Conservation (phyloP, 805 yeast genomes). For the Myxozyma udenii region DNA sequence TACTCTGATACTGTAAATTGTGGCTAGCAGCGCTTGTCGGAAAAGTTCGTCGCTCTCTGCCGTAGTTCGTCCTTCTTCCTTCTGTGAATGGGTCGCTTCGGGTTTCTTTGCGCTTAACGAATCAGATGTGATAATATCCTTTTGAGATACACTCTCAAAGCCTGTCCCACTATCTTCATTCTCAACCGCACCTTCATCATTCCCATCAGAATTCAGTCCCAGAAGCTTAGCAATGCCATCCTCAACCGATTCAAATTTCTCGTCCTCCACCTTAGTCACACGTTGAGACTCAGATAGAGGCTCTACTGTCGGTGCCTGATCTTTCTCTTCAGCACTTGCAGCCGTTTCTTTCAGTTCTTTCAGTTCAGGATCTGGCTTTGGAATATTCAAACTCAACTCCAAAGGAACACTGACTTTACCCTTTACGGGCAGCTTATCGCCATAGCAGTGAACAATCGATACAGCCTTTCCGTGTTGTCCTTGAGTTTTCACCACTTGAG, state of each 20-base stretch:
- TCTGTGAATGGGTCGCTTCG: neutral
- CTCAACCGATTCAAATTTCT: slow-evolving; percentile 7
- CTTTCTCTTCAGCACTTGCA: no score
- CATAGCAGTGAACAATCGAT: slow-evolving; percentile 59
- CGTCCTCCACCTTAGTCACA: slow-evolving; percentile 1
- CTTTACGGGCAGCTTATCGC: slow-evolving; percentile 59
- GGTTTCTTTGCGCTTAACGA: neutral
- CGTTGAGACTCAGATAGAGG: no score
- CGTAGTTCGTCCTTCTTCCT: slow-evolving; percentile 30
- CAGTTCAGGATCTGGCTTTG: slow-evolving; percentile 11
- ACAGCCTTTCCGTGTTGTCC: slow-evolving; percentile 80
- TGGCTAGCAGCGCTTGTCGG: slow-evolving; percentile 64
- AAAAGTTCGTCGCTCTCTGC: slow-evolving; percentile 72
- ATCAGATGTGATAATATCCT: no score
- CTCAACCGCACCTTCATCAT: neutral
- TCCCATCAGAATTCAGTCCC: neutral
- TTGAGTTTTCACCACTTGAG: slow-evolving; percentile 38
- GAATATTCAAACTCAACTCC: slow-evolving; percentile 34
- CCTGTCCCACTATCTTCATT: no score
- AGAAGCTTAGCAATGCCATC: neutral
- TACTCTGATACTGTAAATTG: slow-evolving; percentile 51
- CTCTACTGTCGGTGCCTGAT: slow-evolving; percentile 19
- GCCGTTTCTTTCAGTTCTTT: neutral
- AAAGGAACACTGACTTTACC: slow-evolving; percentile 46
- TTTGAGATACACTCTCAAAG: no score